A percentile compares a stretch with the other conserved stretches of the same genome.
phyloP scores from a whole-genome alignment of 176 grass and related monocot species.

The Thalia dealbata region DNA sequence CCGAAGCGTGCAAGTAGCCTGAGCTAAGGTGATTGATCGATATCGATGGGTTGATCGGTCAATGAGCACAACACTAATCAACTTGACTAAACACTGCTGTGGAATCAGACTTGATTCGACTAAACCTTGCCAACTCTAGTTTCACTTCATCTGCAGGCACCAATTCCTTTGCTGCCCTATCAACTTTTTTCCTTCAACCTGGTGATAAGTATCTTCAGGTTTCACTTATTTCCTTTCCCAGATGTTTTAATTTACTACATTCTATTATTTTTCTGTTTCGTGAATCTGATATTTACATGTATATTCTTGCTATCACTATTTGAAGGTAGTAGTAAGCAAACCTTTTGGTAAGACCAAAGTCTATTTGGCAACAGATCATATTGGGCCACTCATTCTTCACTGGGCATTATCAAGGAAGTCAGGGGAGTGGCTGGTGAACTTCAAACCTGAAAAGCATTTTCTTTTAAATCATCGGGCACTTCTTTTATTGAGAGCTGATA shows the following conservation, averaged over 20 bases:
- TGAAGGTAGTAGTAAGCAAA: constrained; percentile 53
- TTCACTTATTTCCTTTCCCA: constrained; percentile 5
- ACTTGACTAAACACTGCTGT: no score
- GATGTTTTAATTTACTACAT: not conserved
- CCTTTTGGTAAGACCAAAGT: constrained; percentile 54
- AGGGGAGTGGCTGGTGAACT: constrained; percentile 69
- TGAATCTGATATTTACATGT: constrained; percentile 6
- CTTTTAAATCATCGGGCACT: not conserved
- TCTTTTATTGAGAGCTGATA: not conserved
- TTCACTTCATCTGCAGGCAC: no score
- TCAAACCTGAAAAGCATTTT: not conserved
- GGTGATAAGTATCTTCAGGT: constrained; percentile 70
- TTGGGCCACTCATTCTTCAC: constrained; percentile 75
- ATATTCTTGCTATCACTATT: constrained; percentile 33
- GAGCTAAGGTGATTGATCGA: no score
- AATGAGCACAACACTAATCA: no score
- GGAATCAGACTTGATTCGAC: no score
- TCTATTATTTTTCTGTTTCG: not conserved
- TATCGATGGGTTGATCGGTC: no score
- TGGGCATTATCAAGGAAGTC: constrained; percentile 55
- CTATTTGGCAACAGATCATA: constrained; percentile 55
- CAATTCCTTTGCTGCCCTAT: no score
- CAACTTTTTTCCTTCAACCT: no score
- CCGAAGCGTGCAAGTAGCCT: no score
- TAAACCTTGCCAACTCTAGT: no score